Percentiles rank a stretch among this genome's conserved stretches.
Evolutionary conservation across 2,329 filamentous ascomycete species (phyloP).

Genomic region (Cladosporium sp.): DNA sequence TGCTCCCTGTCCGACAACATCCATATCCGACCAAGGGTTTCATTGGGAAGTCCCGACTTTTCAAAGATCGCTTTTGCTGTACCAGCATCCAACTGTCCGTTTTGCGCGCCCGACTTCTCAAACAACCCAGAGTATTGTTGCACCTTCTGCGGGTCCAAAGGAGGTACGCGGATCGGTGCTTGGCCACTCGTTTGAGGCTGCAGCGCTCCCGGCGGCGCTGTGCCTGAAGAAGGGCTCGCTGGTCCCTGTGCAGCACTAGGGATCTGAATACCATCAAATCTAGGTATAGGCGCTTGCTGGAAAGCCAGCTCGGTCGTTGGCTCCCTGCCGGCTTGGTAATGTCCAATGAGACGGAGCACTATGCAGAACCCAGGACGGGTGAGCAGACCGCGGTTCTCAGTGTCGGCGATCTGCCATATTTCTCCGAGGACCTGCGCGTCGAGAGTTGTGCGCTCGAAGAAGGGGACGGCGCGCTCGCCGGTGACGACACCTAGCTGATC

Average conservation of each 20-base stretch:
- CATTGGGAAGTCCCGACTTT: slow-evolving; percentile 82
- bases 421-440: slow-evolving; percentile 81
- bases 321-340: slow-evolving; percentile 82
- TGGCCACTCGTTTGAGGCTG: slow-evolving; percentile 32
- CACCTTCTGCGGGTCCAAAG: slow-evolving; percentile 81
- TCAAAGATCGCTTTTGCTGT: slow-evolving; percentile 91
- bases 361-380: slow-evolving; percentile 90
- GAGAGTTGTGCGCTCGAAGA: slow-evolving; percentile 94
- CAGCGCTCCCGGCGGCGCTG: slow-evolving; percentile 23
- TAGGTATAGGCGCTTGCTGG: slow-evolving; percentile 81
- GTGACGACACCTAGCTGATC: slow-evolving; percentile 91
- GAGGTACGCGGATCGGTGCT: slow-evolving; percentile 77
- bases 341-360: slow-evolving; percentile 88
- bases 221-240: slow-evolving; percentile 20
- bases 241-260: slow-evolving; percentile 18
- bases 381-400: slow-evolving; percentile 88
- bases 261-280: slow-evolving; percentile 74
- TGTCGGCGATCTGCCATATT: slow-evolving; percentile 99
- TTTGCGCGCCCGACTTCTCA: slow-evolving; percentile 76
- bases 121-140: slow-evolving; percentile 85
- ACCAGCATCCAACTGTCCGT: slow-evolving; percentile 66
- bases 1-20: slow-evolving; percentile 90
- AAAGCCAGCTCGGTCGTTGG: slow-evolving; percentile 77
- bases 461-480: slow-evolving; percentile 91
- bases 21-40: slow-evolving; percentile 92